Evolutionary conservation across 2,329 filamentous ascomycete genomes (phyloP).

Genomic region (Xylariaceae sp.): DNA sequence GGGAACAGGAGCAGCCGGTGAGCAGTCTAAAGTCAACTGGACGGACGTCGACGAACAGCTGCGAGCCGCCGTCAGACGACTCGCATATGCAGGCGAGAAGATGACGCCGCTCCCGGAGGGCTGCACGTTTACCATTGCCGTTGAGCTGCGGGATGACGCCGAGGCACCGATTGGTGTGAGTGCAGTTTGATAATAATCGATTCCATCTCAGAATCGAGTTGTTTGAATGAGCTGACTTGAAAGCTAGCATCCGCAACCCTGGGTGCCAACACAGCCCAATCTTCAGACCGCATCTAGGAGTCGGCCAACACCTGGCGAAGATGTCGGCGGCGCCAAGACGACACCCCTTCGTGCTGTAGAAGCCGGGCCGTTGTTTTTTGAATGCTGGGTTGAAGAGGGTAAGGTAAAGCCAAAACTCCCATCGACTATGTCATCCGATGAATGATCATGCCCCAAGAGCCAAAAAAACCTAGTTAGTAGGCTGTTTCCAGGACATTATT

Average conservation of each 20-base stretch:
- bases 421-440: constrained; percentile 13
- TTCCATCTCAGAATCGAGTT: background rate
- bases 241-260: constrained; percentile 53
- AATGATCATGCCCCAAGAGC: background rate
- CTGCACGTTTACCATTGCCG: constrained; percentile 71
- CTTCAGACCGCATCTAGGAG: constrained; percentile 39
- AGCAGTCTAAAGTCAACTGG: constrained; percentile 40
- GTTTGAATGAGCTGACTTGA: constrained; percentile 6
- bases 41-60: constrained; percentile 68
- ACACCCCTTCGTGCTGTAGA: constrained; percentile 51
- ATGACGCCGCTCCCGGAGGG: constrained; percentile 56
- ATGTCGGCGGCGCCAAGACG: constrained; percentile 40
- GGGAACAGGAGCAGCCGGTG: background rate
- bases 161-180: constrained; percentile 56
- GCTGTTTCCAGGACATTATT: background rate
- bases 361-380: constrained; percentile 58
- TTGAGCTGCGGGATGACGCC: constrained; percentile 63
- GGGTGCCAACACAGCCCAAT: constrained; percentile 53
- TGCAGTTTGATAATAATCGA: constrained; percentile 11
- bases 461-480: background rate
- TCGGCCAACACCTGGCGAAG: constrained; percentile 31
- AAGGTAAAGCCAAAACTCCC: constrained; percentile 37
- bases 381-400: constrained; percentile 62
- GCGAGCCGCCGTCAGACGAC: constrained; percentile 59
- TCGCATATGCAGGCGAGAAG: constrained; percentile 57